Percentiles rank a stretch among this genome's conserved stretches.
These are phyloP conservation scores for Venturiaceae sp. DNA, from an alignment of 2,329 filamentous ascomycete species.

Conservation along the genomic window DNA sequence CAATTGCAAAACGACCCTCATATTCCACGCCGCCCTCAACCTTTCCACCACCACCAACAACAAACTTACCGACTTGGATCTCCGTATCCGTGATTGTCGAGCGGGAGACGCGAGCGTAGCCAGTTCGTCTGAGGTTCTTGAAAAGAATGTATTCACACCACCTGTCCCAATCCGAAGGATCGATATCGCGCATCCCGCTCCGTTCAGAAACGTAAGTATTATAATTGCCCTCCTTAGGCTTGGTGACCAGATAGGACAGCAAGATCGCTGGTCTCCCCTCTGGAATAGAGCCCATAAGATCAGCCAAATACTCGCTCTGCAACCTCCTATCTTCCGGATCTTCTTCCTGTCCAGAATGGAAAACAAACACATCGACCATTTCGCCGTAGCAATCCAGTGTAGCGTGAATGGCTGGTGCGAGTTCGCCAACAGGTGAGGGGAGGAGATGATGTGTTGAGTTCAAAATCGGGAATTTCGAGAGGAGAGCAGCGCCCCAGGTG, in stretches of 20 bases:
- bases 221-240: constrained; percentile 87
- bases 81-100: constrained; percentile 95
- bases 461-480: constrained; percentile 95
- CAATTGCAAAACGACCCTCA: constrained; percentile 63
- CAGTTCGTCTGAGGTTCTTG: constrained; percentile 75
- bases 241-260: constrained; percentile 86
- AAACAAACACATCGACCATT: constrained; percentile 87
- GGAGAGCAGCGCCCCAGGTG: constrained; percentile 86
- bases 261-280: constrained; percentile 66
- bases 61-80: constrained; percentile 57
- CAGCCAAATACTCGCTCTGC: constrained; percentile 75
- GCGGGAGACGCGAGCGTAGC: constrained; percentile 82
- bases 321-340: constrained; percentile 84
- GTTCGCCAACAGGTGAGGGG: constrained; percentile 85
- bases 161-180: constrained; percentile 84
- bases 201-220: constrained; percentile 82
- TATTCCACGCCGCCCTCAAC: constrained; percentile 25
- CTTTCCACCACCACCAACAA: constrained; percentile 5
- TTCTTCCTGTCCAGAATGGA: constrained; percentile 97
- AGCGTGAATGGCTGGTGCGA: constrained; percentile 94
- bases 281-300: constrained; percentile 70
- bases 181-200: constrained; percentile 93
- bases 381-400: constrained; percentile 89
- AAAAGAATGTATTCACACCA: constrained; percentile 99
- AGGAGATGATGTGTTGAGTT: constrained; percentile 95